phyloP scores from a whole-genome alignment of 2,329 filamentous ascomycete genomes.

The Reticulascus tulasneorum region DNA sequence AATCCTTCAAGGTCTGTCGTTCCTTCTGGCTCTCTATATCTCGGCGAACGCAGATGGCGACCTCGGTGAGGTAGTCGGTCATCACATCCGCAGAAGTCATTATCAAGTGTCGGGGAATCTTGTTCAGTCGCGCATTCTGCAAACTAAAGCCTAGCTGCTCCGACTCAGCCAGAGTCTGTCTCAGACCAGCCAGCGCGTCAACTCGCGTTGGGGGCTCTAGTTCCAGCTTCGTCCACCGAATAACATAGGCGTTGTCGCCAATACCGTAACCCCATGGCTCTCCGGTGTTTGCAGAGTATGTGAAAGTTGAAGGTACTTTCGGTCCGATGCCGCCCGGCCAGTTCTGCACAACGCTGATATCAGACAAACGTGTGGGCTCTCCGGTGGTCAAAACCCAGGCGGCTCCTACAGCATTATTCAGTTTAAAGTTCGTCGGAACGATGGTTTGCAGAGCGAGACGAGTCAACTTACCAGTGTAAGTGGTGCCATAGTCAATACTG shows the following conservation, averaged over 20 bases:
- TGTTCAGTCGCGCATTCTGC: not conserved
- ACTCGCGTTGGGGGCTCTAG: not conserved
- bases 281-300: slow-evolving; percentile 1
- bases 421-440: no score
- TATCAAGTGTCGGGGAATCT: slow-evolving; percentile 2
- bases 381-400: slow-evolving; percentile 3
- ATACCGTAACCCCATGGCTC: slow-evolving; percentile 3
- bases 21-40: slow-evolving; percentile 1
- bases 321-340: not conserved
- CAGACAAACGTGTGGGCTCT: not conserved
- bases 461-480: slow-evolving; percentile 5
- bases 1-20: not conserved
- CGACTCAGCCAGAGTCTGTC: not conserved
- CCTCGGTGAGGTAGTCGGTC: slow-evolving; percentile 4
- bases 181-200: not conserved
- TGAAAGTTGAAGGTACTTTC: slow-evolving; percentile 7
- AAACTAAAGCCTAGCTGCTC: not conserved
- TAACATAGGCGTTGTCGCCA: not conserved
- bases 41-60: not conserved
- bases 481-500: slow-evolving; percentile 8
- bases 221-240: slow-evolving; percentile 7
- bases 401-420: not conserved
- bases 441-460: not conserved
- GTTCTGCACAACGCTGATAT: not conserved
- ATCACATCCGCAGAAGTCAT: slow-evolving; percentile 2